These are phyloP conservation scores for Ascochyta rabiei DNA, from an alignment of 2,329 filamentous ascomycete species.

Conservation along the genomic window DNA sequence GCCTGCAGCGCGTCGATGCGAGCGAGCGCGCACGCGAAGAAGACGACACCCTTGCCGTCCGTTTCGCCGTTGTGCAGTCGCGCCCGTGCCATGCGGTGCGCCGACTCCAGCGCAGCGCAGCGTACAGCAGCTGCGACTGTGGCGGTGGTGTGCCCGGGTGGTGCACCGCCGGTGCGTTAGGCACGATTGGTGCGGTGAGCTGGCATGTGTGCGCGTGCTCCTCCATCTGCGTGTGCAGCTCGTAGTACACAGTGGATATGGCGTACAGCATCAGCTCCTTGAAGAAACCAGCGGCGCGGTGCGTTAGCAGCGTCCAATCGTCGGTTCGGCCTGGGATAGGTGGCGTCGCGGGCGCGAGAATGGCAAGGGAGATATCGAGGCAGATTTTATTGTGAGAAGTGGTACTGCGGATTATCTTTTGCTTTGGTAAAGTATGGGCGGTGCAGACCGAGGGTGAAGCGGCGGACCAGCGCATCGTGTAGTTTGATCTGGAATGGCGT, in stretches of 20 bases:
- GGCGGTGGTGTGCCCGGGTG: slow-evolving; percentile 6
- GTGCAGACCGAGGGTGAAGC: slow-evolving; percentile 63
- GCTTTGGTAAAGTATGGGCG: slow-evolving; percentile 55
- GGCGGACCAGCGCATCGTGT: slow-evolving; percentile 58
- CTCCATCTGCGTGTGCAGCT: slow-evolving; percentile 31
- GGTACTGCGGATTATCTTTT: slow-evolving; percentile 53
- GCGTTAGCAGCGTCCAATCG: slow-evolving; percentile 30
- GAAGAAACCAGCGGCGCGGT: slow-evolving; percentile 31
- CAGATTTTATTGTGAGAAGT: slow-evolving; percentile 58
- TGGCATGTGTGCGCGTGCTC: slow-evolving; percentile 16
- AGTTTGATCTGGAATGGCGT: slow-evolving; percentile 56
- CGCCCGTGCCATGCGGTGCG: slow-evolving; percentile 12
- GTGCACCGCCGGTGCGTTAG: neutral
- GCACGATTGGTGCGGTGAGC: slow-evolving; percentile 17
- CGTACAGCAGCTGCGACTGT: slow-evolving; percentile 21
- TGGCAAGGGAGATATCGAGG: slow-evolving; percentile 47
- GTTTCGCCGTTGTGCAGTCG: slow-evolving; percentile 34
- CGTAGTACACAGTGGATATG: slow-evolving; percentile 30
- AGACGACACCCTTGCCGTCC: slow-evolving; percentile 33
- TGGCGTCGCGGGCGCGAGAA: slow-evolving; percentile 25
- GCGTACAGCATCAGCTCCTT: slow-evolving; percentile 33
- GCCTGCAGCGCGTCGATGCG: slow-evolving; percentile 32
- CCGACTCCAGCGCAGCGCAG: slow-evolving; percentile 15
- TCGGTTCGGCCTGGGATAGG: slow-evolving; percentile 19
- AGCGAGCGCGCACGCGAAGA: slow-evolving; percentile 26